A percentile compares a stretch with the other conserved stretches of the same genome.
Evolutionary conservation across 371 early-diverging fungal species (phyloP).

Genomic region (Gilbertella persicaria): DNA sequence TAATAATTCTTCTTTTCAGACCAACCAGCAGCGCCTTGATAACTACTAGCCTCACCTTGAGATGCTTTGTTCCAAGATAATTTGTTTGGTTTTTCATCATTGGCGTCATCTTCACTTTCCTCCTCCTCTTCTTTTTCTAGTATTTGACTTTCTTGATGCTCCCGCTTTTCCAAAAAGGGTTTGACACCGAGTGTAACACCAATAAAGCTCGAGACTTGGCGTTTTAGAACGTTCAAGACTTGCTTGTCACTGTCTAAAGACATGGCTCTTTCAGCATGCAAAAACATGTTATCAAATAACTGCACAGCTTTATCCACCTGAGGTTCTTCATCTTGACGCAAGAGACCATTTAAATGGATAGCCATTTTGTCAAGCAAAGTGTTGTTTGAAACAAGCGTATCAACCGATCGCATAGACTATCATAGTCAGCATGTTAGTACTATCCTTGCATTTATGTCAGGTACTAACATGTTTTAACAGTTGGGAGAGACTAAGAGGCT

Average conservation of each 20-base stretch:
- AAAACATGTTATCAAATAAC: slow-evolving; percentile 35
- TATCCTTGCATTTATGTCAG: background rate
- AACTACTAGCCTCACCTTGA: slow-evolving; percentile 2
- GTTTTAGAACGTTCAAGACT: slow-evolving; percentile 29
- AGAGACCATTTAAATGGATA: slow-evolving; percentile 21
- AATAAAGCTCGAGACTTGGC: slow-evolving; percentile 22
- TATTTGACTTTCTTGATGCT: slow-evolving; percentile 1
- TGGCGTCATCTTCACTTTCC: slow-evolving; percentile 19
- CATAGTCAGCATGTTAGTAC: background rate
- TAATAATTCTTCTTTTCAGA: slow-evolving; percentile 8
- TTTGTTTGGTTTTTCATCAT: slow-evolving; percentile 9
- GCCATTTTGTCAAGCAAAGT: slow-evolving; percentile 24
- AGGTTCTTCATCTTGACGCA: slow-evolving; percentile 10
- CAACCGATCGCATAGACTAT: slow-evolving; percentile 29
- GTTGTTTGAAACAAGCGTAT: slow-evolving; percentile 9
- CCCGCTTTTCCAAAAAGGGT: slow-evolving; percentile 15
- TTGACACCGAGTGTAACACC: slow-evolving; percentile 27
- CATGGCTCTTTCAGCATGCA: slow-evolving; percentile 39
- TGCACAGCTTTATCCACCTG: slow-evolving; percentile 12
- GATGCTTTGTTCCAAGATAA: background rate
- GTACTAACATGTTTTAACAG: slow-evolving; percentile 24
- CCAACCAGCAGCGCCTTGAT: slow-evolving; percentile 8
- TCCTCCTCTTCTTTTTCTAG: slow-evolving; percentile 23
- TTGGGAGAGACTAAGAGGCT: slow-evolving; percentile 21
- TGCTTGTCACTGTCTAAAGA: slow-evolving; percentile 43